A percentile compares a stretch with the other conserved stretches of the same genome.
Conservation (phyloP, 306 rosid species). For the Cercis canadensis region DNA sequence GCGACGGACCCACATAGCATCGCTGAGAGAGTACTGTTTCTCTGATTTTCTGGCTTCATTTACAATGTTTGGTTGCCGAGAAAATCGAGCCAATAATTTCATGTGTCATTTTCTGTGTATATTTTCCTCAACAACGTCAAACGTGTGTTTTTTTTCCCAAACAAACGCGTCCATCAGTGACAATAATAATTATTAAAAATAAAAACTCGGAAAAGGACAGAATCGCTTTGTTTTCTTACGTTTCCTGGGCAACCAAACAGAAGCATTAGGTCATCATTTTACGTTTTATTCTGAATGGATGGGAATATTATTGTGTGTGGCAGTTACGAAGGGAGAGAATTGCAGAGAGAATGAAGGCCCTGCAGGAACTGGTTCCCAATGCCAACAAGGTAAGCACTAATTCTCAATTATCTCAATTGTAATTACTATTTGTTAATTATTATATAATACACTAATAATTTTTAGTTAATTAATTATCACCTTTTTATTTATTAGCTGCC, state of each 20-base stretch:
- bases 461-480: no score
- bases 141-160: not conserved
- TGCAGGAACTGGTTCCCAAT: conserved; percentile 97
- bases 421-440: no score
- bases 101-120: conserved; percentile 35
- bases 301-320: conserved; percentile 22
- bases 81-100: conserved; percentile 26
- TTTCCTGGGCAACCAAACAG: conserved; percentile 36
- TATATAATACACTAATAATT: no score
- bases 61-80: conserved; percentile 37
- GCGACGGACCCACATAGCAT: conserved; percentile 99
- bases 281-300: conserved; percentile 9
- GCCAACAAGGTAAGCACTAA: conserved; percentile 76
- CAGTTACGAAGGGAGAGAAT: conserved; percentile 98
- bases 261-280: not conserved
- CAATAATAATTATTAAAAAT: not conserved
- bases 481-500: no score
- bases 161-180: not conserved
- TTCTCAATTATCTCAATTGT: not conserved
- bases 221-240: conserved; percentile 17
- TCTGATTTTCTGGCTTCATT: conserved; percentile 3
- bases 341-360: conserved; percentile 97
- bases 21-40: conserved; percentile 81
- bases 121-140: not conserved
- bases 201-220: not conserved